Evolutionary conservation across 2,329 filamentous ascomycete genomes (phyloP).

Genomic region (Lachnellula hyalina): DNA sequence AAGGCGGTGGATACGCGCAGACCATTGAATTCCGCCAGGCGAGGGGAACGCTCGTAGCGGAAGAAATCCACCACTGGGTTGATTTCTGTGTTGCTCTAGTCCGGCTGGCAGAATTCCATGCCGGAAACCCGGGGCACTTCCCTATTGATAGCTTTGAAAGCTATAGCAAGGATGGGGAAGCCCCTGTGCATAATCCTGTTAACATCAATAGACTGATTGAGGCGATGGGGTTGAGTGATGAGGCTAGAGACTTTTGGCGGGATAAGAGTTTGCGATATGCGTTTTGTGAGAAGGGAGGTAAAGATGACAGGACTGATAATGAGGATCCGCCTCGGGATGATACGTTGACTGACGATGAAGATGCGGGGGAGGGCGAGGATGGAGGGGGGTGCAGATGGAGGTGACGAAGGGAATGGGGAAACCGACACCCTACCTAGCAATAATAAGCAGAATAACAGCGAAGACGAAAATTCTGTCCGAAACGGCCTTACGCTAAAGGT

Average conservation of each 20-base stretch:
- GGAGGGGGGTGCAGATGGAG: background rate
- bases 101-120: constrained; percentile 16
- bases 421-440: too few species aligned
- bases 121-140: constrained; percentile 9
- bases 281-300: background rate
- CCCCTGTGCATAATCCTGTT: background rate
- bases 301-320: constrained; percentile 13
- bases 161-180: background rate
- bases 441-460: too few species aligned
- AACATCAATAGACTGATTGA: constrained; percentile 15
- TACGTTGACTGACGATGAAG: too few species aligned
- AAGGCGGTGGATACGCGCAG: constrained; percentile 1
- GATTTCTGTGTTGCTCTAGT: constrained; percentile 24
- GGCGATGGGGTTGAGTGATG: constrained; percentile 12
- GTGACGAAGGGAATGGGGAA: background rate
- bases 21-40: constrained; percentile 26
- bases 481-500: too few species aligned
- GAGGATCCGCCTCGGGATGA: constrained; percentile 7
- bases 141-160: constrained; percentile 9
- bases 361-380: background rate
- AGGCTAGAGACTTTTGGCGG: constrained; percentile 11
- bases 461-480: too few species aligned
- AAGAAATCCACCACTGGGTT: constrained; percentile 19
- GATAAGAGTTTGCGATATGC: constrained; percentile 1
- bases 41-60: constrained; percentile 13